phyloP scores from a whole-genome alignment of 1,284 basidiomycete species.

The Inonotus hispidus region DNA sequence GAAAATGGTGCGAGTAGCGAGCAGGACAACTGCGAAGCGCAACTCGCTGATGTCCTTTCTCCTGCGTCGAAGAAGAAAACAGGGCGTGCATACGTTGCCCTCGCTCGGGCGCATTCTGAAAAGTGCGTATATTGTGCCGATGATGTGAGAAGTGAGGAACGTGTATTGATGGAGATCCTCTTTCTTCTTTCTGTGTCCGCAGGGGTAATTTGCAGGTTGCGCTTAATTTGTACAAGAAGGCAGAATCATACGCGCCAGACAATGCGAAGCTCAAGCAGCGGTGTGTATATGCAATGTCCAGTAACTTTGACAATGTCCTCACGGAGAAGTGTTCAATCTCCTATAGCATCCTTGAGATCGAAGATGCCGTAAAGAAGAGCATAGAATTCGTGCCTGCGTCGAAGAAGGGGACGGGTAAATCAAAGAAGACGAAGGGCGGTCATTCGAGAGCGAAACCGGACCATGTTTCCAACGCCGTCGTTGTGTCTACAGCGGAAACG shows the following conservation, averaged over 20 bases:
- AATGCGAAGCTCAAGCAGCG: constrained; percentile 77
- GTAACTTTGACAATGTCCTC: constrained; percentile 40
- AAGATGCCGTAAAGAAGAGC: constrained; percentile 61
- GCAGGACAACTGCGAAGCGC: constrained; percentile 50
- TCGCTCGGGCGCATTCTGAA: constrained; percentile 70
- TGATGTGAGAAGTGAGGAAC: background rate
- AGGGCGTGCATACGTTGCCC: constrained; percentile 66
- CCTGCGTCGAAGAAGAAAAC: constrained; percentile 71
- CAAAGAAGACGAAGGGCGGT: constrained; percentile 30
- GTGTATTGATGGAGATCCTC: background rate
- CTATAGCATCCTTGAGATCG: constrained; percentile 66
- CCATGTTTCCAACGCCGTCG: constrained; percentile 10
- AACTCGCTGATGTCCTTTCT: constrained; percentile 55
- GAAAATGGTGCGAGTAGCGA: constrained; percentile 37
- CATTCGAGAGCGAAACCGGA: constrained; percentile 19
- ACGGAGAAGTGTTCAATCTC: background rate
- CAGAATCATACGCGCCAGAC: constrained; percentile 70
- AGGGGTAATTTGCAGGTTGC: constrained; percentile 70
- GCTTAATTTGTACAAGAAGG: constrained; percentile 69
- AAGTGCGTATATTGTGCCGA: constrained; percentile 40
- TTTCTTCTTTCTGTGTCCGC: background rate
- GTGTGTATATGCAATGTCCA: constrained; percentile 62
- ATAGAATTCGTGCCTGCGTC: constrained; percentile 57
- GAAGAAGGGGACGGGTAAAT: constrained; percentile 39
- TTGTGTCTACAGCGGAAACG: background rate